phyloP scores from a whole-genome alignment of 129 eudicot species.

The Saposhnikovia divaricata region DNA sequence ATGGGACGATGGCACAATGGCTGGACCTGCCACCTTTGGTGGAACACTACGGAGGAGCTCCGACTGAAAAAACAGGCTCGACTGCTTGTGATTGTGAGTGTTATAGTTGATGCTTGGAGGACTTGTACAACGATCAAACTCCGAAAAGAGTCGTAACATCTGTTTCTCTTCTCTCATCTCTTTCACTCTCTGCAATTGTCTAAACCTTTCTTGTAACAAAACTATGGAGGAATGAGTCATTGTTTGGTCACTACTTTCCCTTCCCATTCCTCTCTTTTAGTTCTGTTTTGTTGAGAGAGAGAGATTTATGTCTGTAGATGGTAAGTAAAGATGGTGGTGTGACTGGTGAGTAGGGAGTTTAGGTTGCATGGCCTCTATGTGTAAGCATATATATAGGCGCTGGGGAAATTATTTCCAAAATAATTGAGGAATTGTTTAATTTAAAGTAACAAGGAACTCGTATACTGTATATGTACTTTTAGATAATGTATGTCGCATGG shows the following conservation, averaged over 20 bases:
- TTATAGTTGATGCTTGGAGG: conserved; percentile 3
- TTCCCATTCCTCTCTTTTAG: conserved; percentile 20
- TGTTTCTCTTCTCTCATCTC: conserved; percentile 67
- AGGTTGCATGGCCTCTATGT: neutral
- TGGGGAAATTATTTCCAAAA: neutral
- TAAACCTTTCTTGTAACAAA: conserved; percentile 78
- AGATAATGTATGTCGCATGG: neutral
- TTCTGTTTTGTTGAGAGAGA: neutral
- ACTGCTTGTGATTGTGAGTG: neutral
- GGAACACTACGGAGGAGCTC: conserved; percentile 17
- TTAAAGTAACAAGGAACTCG: neutral
- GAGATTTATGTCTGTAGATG: neutral
- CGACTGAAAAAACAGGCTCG: conserved; percentile 22
- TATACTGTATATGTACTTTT: neutral
- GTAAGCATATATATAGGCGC: neutral
- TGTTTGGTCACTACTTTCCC: conserved; percentile 23
- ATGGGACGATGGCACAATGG: conserved; percentile 20
- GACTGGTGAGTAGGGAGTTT: neutral
- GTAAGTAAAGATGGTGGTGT: neutral
- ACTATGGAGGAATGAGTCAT: conserved; percentile 42
- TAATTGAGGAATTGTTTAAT: neutral
- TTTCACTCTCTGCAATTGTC: conserved; percentile 54
- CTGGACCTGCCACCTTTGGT: neutral
- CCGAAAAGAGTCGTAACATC: conserved; percentile 28
- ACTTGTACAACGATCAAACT: conserved; percentile 9